Evolutionary conservation across 495 filamentous ascomycete species (phyloP).

Genomic region (Aspergillus funiculosus): DNA sequence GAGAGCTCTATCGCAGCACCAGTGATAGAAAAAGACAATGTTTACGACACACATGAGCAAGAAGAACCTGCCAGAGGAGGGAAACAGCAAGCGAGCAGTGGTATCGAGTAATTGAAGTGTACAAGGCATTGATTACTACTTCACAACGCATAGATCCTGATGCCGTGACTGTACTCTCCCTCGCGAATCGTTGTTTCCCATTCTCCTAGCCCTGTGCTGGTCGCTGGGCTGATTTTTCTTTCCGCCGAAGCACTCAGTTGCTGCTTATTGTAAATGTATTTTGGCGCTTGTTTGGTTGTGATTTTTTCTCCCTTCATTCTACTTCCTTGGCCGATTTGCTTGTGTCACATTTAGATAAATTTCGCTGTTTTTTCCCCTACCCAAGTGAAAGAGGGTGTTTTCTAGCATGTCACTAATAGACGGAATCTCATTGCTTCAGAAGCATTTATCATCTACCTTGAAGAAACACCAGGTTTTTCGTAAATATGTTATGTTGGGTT

Average conservation of each 20-base stretch:
- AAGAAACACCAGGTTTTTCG: too few relatives aligned
- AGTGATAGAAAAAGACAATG: conserved; percentile 1
- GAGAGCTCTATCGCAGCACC: conserved; percentile 7
- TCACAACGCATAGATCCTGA: too few relatives aligned
- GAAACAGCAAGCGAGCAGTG: background rate
- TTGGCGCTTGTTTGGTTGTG: conserved; percentile 11
- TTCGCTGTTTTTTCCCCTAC: too few relatives aligned
- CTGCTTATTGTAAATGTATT: conserved; percentile 12
- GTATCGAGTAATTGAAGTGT: background rate
- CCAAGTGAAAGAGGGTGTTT: too few relatives aligned
- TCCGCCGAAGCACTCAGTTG: conserved; percentile 2
- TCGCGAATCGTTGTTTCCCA: too few relatives aligned
- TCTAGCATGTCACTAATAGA: too few relatives aligned
- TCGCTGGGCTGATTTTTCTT: conserved; percentile 10
- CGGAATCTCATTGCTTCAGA: too few relatives aligned
- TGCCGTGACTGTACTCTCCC: too few relatives aligned
- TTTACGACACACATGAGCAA: background rate
- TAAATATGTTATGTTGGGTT: background rate
- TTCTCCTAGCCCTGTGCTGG: conserved; percentile 18
- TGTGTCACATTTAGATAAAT: conserved; percentile 9
- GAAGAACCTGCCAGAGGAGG: background rate
- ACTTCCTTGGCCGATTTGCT: conserved; percentile 11
- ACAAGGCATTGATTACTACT: too few relatives aligned
- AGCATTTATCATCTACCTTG: too few relatives aligned
- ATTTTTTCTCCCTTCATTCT: conserved; percentile 6